Evolutionary conservation across 768 basidiomycete genomes (phyloP).

Genomic region (Kwoniella bestiolae): DNA sequence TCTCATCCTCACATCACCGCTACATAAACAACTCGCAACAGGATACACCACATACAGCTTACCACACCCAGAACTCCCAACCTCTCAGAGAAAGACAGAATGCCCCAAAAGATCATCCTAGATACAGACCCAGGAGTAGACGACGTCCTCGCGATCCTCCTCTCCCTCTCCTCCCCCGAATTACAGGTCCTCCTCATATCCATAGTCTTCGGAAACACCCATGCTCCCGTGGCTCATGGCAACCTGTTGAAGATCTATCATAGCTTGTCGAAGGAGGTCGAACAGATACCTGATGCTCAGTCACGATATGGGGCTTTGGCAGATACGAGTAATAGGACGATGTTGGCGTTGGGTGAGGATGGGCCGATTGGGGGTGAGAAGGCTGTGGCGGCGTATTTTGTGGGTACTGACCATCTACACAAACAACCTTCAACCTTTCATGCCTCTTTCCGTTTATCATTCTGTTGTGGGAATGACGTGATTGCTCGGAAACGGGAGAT

Average conservation of each 20-base stretch:
- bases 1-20: too few relatives aligned
- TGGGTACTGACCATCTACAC: conserved; percentile 35
- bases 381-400: conserved; percentile 79
- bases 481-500: too few relatives aligned
- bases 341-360: conserved; percentile 68
- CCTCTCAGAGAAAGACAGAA: too few relatives aligned
- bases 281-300: conserved; percentile 63
- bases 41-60: neutral
- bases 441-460: too few relatives aligned
- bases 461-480: too few relatives aligned
- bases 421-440: too few relatives aligned
- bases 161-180: conserved; percentile 64
- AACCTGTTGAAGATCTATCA: conserved; percentile 80
- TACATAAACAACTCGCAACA: too few relatives aligned
- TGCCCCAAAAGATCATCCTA: conserved; percentile 48
- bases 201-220: conserved; percentile 66
- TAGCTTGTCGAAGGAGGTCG: conserved; percentile 62
- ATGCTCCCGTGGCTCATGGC: conserved; percentile 59
- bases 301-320: conserved; percentile 68
- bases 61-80: too few relatives aligned
- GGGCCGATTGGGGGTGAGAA: conserved; percentile 72
- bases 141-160: conserved; percentile 56
- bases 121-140: conserved; percentile 58
- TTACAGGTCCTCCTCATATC: conserved; percentile 77
- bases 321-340: conserved; percentile 60